Evolutionary conservation across 306 rosid genomes (phyloP), one percentile per base, ranked within the genome.

Genomic region (Herpetospermum pedunculosum): DNA sequence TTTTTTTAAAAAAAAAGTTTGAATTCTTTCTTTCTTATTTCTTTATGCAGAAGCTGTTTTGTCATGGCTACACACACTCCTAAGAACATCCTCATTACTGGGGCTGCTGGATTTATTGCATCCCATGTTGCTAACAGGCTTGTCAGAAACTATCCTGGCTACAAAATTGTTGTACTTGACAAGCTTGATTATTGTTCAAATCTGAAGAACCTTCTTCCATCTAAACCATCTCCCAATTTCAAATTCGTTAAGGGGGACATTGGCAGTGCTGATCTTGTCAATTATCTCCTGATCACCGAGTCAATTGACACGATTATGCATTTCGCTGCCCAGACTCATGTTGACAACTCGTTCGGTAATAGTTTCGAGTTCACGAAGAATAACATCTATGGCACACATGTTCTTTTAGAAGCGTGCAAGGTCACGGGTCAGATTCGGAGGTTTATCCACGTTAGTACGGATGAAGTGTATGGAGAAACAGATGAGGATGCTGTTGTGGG

Each of bases 331-430:
- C 90, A 86, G 77, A 86, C 90, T 19, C 90, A 86, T 19, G 90
- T 86, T 35, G 90, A 86, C 75, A 86, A 86, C 80, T 86, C 90
- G 0, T 86, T 86, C 29, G 90, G 90, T 35, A 86, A 86, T 18
- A 86, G 90, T 74, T 84, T 86, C 44, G 90, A 86, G 85, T 86
- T 86, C 82, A 86, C 90, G 25, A 86, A 84, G 83, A 86, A 86
- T 75, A 86, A 86, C 73, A 86, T 86, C 28, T 86, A 86, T 19
- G 90, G 88, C 9, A 86, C 90, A 10, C 90, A 86, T 69, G 90
- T 86, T 53, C 77, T 86, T 0, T 35, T 86, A 38, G 90, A 86
- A 78, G 90, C 90, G 9, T 86, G 90, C 79, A 86, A 86, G 76
- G 90, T 86, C 68, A 84, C 90, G 34, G 90, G 90, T 23, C 90